Percentiles rank a stretch among this genome's conserved stretches.
phyloP scores from a whole-genome alignment of 495 filamentous ascomycete genomes.

The Penicillium alfredii region DNA sequence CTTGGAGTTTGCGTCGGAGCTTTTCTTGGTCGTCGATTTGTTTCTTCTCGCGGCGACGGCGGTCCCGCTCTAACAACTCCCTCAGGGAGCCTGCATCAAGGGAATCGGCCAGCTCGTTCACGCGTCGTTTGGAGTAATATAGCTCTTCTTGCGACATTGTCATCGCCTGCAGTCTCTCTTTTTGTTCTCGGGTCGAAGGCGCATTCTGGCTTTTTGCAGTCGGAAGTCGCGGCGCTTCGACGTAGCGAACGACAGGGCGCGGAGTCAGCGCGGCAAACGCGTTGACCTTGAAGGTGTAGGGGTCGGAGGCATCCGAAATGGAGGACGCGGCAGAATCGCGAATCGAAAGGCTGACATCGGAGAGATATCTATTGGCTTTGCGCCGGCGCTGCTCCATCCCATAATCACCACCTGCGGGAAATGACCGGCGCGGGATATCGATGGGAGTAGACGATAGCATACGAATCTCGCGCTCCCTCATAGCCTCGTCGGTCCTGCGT shows the following conservation, averaged over 20 bases:
- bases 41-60: constrained; percentile 69
- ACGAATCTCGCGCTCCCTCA: constrained; percentile 78
- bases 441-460: constrained; percentile 67
- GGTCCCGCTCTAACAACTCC: constrained; percentile 79
- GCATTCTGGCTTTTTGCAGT: constrained; percentile 33
- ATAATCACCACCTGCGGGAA: constrained; percentile 37
- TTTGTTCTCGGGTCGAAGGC: constrained; percentile 30
- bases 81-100: constrained; percentile 72
- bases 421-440: constrained; percentile 55
- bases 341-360: constrained; percentile 66
- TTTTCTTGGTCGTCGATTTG: constrained; percentile 64
- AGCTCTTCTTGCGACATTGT: constrained; percentile 56
- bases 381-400: constrained; percentile 57
- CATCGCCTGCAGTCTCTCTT: constrained; percentile 37
- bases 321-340: constrained; percentile 69
- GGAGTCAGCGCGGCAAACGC: constrained; percentile 69
- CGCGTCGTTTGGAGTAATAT: constrained; percentile 57
- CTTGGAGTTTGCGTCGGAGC: constrained; percentile 60
- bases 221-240: constrained; percentile 51
- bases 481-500: constrained; percentile 63
- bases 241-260: constrained; percentile 70
- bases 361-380: constrained; percentile 53
- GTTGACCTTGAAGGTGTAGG: constrained; percentile 67
- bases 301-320: constrained; percentile 63
- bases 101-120: constrained; percentile 77